These are phyloP conservation scores for Lactarius trivialis DNA, from an alignment of 768 basidiomycete species.

Conservation along the genomic window DNA sequence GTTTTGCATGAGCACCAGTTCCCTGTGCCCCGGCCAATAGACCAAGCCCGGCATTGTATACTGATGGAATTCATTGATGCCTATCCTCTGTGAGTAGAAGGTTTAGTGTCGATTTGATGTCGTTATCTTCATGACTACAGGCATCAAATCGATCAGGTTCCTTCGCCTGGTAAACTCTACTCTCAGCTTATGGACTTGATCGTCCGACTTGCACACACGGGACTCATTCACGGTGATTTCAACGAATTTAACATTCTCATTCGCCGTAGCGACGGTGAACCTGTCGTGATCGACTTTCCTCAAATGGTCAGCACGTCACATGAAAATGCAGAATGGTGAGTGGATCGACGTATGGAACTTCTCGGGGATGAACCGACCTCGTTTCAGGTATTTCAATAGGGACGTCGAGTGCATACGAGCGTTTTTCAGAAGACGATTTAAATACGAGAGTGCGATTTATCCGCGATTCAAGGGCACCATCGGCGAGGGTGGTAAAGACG, in stretches of 20 bases:
- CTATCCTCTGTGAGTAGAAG: slow-evolving; percentile 74
- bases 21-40: slow-evolving; percentile 89
- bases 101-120: slow-evolving; percentile 5
- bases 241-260: slow-evolving; percentile 99
- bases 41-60: slow-evolving; percentile 91
- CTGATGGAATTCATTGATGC: slow-evolving; percentile 96
- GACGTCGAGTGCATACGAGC: slow-evolving; percentile 94
- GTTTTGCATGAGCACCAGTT: slow-evolving; percentile 87
- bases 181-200: slow-evolving; percentile 92
- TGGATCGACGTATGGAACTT: background rate
- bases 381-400: slow-evolving; percentile 90
- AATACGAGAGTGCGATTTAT: slow-evolving; percentile 85
- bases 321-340: slow-evolving; percentile 92
- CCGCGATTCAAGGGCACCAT: slow-evolving; percentile 74
- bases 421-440: slow-evolving; percentile 87
- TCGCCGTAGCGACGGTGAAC: slow-evolving; percentile 62
- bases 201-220: slow-evolving; percentile 86
- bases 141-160: slow-evolving; percentile 79
- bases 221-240: slow-evolving; percentile 98
- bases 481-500: slow-evolving; percentile 39
- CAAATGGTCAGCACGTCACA: slow-evolving; percentile 99
- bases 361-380: background rate
- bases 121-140: slow-evolving; percentile 35
- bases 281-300: slow-evolving; percentile 95
- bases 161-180: slow-evolving; percentile 85